phyloP scores from a whole-genome alignment of 2,329 filamentous ascomycete genomes.

The Hyphodiscus sp. region DNA sequence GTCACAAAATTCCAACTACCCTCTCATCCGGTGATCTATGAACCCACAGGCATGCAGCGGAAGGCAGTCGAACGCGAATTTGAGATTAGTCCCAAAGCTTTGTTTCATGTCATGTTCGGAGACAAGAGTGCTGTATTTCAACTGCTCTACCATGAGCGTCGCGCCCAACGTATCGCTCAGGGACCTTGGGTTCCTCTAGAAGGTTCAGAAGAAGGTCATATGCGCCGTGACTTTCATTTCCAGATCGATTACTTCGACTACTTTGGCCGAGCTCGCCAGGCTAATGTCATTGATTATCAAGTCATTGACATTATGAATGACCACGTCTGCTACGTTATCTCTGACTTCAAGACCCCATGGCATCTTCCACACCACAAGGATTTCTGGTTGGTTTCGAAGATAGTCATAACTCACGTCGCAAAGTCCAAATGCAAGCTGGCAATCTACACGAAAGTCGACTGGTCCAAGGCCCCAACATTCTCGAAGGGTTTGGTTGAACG shows the following conservation, averaged over 20 bases:
- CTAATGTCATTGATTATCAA: slow-evolving; percentile 72
- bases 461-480: slow-evolving; percentile 61
- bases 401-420: slow-evolving; percentile 87
- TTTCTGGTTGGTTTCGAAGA: slow-evolving; percentile 80
- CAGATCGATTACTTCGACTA: slow-evolving; percentile 62
- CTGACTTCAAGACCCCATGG: slow-evolving; percentile 51
- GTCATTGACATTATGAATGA: slow-evolving; percentile 78
- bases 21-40: slow-evolving; percentile 71
- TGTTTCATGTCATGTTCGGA: slow-evolving; percentile 94
- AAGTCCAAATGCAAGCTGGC: slow-evolving; percentile 91
- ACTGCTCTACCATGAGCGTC: slow-evolving; percentile 77
- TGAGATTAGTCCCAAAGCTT: slow-evolving; percentile 84
- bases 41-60: slow-evolving; percentile 73
- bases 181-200: slow-evolving; percentile 75
- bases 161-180: slow-evolving; percentile 74
- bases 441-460: slow-evolving; percentile 81
- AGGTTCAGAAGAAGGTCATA: slow-evolving; percentile 59
- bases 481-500: slow-evolving; percentile 57
- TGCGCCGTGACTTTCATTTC: slow-evolving; percentile 77
- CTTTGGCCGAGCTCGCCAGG: slow-evolving; percentile 53
- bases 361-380: slow-evolving; percentile 75
- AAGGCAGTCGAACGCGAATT: slow-evolving; percentile 75
- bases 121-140: slow-evolving; percentile 95
- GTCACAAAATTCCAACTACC: slow-evolving; percentile 71
- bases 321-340: slow-evolving; percentile 62